Conservation (phyloP, 768 basidiomycete species). For the Mycena amicta region DNA sequence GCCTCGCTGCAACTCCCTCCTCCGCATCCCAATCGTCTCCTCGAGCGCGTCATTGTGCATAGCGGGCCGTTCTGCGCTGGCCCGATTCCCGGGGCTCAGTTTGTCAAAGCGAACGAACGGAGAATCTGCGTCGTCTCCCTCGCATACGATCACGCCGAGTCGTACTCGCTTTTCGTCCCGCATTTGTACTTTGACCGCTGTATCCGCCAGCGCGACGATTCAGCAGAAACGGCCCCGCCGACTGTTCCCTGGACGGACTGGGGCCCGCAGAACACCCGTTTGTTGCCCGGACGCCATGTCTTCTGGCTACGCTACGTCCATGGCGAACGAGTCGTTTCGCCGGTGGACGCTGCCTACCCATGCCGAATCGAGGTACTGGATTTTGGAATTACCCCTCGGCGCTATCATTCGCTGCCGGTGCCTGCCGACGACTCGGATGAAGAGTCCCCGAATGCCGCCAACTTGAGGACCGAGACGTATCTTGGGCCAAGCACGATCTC, state of each 20-base stretch:
- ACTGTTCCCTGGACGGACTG: constrained; percentile 16
- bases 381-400: constrained; percentile 7
- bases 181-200: constrained; percentile 11
- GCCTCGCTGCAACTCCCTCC: constrained; percentile 1
- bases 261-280: constrained; percentile 16
- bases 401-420: no score
- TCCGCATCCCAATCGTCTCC: not conserved
- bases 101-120: constrained; percentile 7
- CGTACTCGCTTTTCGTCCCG: constrained; percentile 9
- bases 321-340: constrained; percentile 17
- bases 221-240: not conserved
- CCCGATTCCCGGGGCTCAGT: not conserved
- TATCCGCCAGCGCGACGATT: not conserved
- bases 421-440: no score
- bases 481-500: constrained; percentile 2
- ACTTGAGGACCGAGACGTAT: not conserved
- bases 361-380: constrained; percentile 9
- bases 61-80: constrained; percentile 13
- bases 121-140: constrained; percentile 9
- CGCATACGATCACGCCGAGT: constrained; percentile 3
- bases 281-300: constrained; percentile 3
- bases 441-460: not conserved
- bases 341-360: constrained; percentile 1
- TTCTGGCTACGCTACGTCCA: constrained; percentile 21
- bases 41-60: constrained; percentile 8